Conservation (phyloP, 1,284 basidiomycete genomes). For the Cutaneotrichosporon sp. region DNA sequence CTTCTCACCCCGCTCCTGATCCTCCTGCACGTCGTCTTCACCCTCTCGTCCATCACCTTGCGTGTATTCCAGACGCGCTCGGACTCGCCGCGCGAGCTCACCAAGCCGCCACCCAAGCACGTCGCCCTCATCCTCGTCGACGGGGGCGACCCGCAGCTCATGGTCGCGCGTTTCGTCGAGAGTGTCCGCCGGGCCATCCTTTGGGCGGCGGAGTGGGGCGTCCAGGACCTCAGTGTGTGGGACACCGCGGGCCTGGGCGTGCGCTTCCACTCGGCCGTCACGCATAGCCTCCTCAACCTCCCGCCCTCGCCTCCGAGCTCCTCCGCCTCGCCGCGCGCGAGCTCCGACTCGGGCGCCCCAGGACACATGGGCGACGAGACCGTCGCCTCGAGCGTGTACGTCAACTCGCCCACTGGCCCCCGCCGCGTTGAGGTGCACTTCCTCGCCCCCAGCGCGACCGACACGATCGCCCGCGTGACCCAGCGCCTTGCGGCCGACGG, state of each 20-base stretch:
- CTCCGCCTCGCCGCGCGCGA: background rate
- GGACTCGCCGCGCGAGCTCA: slow-evolving; percentile 10
- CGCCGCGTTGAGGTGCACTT: slow-evolving; percentile 23
- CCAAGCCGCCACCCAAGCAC: slow-evolving; percentile 24
- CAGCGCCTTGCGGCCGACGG: slow-evolving; percentile 15
- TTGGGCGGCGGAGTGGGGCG: slow-evolving; percentile 38
- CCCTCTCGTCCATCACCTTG: slow-evolving; percentile 36
- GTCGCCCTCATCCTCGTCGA: slow-evolving; percentile 28
- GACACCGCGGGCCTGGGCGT: slow-evolving; percentile 23
- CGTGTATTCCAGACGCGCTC: slow-evolving; percentile 31
- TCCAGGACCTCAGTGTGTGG: slow-evolving; percentile 40
- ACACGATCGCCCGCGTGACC: slow-evolving; percentile 21
- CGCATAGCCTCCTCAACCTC: slow-evolving; percentile 21
- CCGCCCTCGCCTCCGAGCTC: slow-evolving; percentile 23
- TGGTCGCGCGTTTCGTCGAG: slow-evolving; percentile 24
- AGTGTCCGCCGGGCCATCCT: slow-evolving; percentile 32
- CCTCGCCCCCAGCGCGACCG: slow-evolving; percentile 21
- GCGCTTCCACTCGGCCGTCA: slow-evolving; percentile 15
- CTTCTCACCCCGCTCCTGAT: slow-evolving; percentile 34
- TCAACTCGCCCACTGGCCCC: slow-evolving; percentile 18
- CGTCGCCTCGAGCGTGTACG: slow-evolving; percentile 17
- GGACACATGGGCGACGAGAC: slow-evolving; percentile 18
- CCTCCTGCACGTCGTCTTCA: slow-evolving; percentile 39
- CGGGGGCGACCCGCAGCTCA: slow-evolving; percentile 10
- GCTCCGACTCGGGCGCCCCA: background rate